Conservation (phyloP, 148 eudicot species). For the Vaccinium corymbosum region DNA sequence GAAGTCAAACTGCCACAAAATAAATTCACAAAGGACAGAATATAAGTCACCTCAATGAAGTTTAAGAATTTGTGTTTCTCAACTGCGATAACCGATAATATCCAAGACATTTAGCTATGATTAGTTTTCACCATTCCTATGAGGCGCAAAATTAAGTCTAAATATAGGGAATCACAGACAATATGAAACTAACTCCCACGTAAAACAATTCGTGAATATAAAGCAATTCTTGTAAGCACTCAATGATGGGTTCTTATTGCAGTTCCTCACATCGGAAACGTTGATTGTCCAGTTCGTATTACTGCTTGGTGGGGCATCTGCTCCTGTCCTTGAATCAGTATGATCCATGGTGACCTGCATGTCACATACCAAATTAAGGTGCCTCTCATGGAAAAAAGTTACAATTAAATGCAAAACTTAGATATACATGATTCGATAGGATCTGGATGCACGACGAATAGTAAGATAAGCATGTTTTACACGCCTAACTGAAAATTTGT, state of each 20-base stretch:
- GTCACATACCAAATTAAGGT: neutral
- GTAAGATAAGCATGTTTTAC: neutral
- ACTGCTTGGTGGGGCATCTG: constrained; percentile 14
- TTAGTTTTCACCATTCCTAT: neutral
- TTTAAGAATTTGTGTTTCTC: neutral
- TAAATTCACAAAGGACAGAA: neutral
- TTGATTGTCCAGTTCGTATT: constrained; percentile 34
- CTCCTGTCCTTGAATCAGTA: constrained; percentile 18
- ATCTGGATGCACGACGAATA: neutral
- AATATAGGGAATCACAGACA: neutral
- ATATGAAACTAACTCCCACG: neutral
- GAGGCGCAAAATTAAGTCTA: neutral
- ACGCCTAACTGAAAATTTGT: neutral
- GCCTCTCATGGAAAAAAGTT: constrained; percentile 7
- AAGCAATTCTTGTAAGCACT: neutral
- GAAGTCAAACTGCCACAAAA: neutral
- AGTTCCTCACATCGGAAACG: constrained; percentile 35
- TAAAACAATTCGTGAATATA: neutral
- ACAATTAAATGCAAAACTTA: neutral
- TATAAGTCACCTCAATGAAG: neutral
- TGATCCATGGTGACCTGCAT: constrained; percentile 26
- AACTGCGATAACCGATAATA: neutral
- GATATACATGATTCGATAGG: neutral
- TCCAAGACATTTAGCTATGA: neutral
- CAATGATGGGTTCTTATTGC: neutral